phyloP scores from a whole-genome alignment of 1,284 basidiomycete genomes.

The Paramarasmius palmivorus region DNA sequence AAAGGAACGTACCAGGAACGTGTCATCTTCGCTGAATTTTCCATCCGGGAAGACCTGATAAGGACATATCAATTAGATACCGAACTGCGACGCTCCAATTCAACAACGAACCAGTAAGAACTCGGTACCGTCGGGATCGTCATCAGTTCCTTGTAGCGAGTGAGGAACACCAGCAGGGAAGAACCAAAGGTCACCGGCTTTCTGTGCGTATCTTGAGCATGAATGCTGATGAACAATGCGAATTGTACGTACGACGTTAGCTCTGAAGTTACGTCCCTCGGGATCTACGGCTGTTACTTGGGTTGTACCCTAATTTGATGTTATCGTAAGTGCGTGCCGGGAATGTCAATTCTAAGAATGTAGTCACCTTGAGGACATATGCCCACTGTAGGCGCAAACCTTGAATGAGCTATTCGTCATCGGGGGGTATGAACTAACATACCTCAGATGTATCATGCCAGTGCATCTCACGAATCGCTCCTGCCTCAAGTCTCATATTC shows the following conservation, averaged over 20 bases:
- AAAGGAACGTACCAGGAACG: slow-evolving; percentile 74
- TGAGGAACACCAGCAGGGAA: slow-evolving; percentile 72
- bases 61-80: too few species aligned
- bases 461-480: slow-evolving; percentile 69
- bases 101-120: slow-evolving; percentile 69
- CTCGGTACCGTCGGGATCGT: slow-evolving; percentile 59
- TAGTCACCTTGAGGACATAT: slow-evolving; percentile 63
- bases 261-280: slow-evolving; percentile 62
- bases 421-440: slow-evolving; percentile 18
- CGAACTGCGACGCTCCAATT: too few species aligned
- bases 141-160: slow-evolving; percentile 61
- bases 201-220: too few species aligned
- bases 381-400: slow-evolving; percentile 66
- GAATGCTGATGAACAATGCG: background rate
- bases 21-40: slow-evolving; percentile 65
- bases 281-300: slow-evolving; percentile 63
- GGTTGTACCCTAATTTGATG: slow-evolving; percentile 57
- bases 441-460: slow-evolving; percentile 74
- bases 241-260: slow-evolving; percentile 44
- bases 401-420: slow-evolving; percentile 3
- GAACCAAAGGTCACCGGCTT: slow-evolving; percentile 56
- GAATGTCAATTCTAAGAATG: slow-evolving; percentile 8
- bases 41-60: slow-evolving; percentile 63
- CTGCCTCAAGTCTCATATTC: slow-evolving; percentile 68
- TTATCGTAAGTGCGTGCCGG: background rate